Conservation (phyloP, 2,329 filamentous ascomycete species). For the Plectosphaerella cucumerina region DNA sequence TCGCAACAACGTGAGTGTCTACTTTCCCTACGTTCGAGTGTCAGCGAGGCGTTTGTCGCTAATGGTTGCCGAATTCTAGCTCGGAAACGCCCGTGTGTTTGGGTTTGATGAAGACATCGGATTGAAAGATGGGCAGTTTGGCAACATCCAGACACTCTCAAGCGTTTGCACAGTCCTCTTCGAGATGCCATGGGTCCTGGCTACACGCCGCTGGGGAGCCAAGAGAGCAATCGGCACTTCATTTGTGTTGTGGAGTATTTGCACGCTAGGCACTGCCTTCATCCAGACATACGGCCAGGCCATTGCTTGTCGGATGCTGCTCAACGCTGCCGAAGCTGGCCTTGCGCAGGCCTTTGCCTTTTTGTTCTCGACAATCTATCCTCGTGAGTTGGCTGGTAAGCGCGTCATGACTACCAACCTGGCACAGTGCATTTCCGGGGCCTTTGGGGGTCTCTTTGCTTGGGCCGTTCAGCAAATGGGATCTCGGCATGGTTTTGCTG, state of each 20-base stretch:
- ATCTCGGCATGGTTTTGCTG: conserved; percentile 34
- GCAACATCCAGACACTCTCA: conserved; percentile 21
- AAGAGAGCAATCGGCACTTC: conserved; percentile 19
- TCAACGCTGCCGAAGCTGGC: conserved; percentile 29
- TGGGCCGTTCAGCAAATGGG: conserved; percentile 35
- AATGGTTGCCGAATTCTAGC: conserved; percentile 9
- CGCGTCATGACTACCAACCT: conserved; percentile 24
- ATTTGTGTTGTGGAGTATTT: conserved; percentile 25
- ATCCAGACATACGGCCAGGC: conserved; percentile 19
- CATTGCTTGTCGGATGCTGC: conserved; percentile 22
- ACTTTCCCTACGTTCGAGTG: conserved; percentile 9
- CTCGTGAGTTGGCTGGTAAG: conserved; percentile 25
- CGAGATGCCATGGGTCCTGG: conserved; percentile 23
- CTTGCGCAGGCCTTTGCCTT: conserved; percentile 25
- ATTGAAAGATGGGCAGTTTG: conserved; percentile 24
- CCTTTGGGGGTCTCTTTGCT: conserved; percentile 22
- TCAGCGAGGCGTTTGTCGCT: conserved; percentile 6
- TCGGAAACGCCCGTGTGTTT: conserved; percentile 28
- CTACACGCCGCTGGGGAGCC: conserved; percentile 23
- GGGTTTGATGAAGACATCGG: conserved; percentile 25
- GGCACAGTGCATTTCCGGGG: conserved; percentile 23
- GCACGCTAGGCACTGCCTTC: conserved; percentile 26
- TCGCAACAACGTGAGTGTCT: conserved; percentile 9
- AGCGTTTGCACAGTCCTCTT: conserved; percentile 21
- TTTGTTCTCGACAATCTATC: conserved; percentile 29